A percentile compares a stretch with the other conserved stretches of the same genome.
These are phyloP conservation scores for Achlya hypogyna DNA, from an alignment of 352 stramenopile species.

Conservation along the genomic window DNA sequence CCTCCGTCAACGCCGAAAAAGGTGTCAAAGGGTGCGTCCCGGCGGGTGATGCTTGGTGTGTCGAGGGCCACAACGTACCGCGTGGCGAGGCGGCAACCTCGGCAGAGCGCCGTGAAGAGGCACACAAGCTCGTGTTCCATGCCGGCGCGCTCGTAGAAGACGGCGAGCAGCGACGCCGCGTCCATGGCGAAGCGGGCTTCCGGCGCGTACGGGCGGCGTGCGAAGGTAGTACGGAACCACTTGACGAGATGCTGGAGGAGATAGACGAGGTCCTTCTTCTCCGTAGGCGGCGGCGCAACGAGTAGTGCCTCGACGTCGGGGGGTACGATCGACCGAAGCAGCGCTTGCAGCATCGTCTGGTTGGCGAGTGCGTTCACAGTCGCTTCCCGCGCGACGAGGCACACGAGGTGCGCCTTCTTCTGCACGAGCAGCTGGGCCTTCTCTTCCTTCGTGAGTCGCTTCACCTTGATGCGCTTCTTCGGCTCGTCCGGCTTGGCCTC, in stretches of 20 bases:
- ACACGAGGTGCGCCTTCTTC: conserved; percentile 60
- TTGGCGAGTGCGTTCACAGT: conserved; percentile 37
- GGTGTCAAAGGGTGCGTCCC: not conserved
- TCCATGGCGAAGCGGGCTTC: conserved; percentile 24
- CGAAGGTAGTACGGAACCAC: conserved; percentile 55
- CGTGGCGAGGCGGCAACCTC: conserved; percentile 38
- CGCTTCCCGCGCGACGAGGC: conserved; percentile 41
- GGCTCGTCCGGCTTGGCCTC: conserved; percentile 23
- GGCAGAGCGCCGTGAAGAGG: conserved; percentile 57
- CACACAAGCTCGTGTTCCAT: conserved; percentile 38
- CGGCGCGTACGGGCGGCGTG: conserved; percentile 10
- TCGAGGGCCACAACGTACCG: conserved; percentile 25
- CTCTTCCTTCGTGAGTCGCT: conserved; percentile 52
- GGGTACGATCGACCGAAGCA: conserved; percentile 57
- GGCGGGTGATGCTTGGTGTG: not conserved
- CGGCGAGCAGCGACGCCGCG: conserved; percentile 38
- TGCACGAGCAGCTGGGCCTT: conserved; percentile 50
- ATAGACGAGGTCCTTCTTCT: conserved; percentile 21
- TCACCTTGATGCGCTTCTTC: conserved; percentile 25
- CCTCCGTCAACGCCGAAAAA: conserved; percentile 14
- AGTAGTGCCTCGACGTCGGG: conserved; percentile 29
- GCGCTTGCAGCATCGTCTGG: conserved; percentile 35
- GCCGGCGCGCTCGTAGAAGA: conserved; percentile 41
- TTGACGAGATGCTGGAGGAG: conserved; percentile 52
- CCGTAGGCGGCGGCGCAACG: not conserved